Percentiles rank a stretch among this genome's conserved stretches.
phyloP scores from a whole-genome alignment of 345 rosid genomes.

The Firmiana major region DNA sequence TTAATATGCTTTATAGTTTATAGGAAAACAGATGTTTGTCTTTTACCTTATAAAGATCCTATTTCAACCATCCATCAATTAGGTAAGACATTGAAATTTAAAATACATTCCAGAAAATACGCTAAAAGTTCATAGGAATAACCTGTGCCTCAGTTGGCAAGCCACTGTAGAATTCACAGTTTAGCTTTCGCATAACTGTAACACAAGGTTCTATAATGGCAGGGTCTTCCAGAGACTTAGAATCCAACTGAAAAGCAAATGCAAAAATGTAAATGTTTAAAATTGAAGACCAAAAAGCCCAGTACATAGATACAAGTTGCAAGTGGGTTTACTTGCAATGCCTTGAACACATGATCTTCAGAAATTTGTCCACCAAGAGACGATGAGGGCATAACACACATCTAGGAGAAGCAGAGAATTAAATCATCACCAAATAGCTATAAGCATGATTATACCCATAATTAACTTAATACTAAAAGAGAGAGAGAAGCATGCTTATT shows the following conservation, averaged over 20 bases:
- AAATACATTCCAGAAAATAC: not conserved
- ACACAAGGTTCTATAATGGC: slow-evolving; percentile 58
- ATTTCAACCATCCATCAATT: not conserved
- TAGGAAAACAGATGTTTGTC: not conserved
- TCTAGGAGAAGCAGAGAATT: slow-evolving; percentile 42
- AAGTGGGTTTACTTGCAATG: slow-evolving; percentile 52
- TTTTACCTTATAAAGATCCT: not conserved
- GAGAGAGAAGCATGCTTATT: not conserved
- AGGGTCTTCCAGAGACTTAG: slow-evolving; percentile 44
- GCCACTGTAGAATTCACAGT: slow-evolving; percentile 39
- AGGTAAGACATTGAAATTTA: not conserved
- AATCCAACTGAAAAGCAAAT: slow-evolving; percentile 55
- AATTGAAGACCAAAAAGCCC: slow-evolving; percentile 7
- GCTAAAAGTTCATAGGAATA: slow-evolving; percentile 14
- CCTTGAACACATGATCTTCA: slow-evolving; percentile 51
- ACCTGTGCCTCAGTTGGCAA: slow-evolving; percentile 73
- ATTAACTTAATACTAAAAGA: not conserved
- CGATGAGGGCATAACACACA: slow-evolving; percentile 43
- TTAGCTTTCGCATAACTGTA: slow-evolving; percentile 61
- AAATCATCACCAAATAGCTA: slow-evolving; percentile 14
- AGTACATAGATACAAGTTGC: not conserved
- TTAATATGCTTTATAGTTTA: not conserved
- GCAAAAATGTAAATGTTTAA: slow-evolving; percentile 13
- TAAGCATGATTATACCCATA: not conserved
- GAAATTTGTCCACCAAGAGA: slow-evolving; percentile 29